phyloP scores from a whole-genome alignment of 805 yeast genomes.

The Metschnikowia lachancei region DNA sequence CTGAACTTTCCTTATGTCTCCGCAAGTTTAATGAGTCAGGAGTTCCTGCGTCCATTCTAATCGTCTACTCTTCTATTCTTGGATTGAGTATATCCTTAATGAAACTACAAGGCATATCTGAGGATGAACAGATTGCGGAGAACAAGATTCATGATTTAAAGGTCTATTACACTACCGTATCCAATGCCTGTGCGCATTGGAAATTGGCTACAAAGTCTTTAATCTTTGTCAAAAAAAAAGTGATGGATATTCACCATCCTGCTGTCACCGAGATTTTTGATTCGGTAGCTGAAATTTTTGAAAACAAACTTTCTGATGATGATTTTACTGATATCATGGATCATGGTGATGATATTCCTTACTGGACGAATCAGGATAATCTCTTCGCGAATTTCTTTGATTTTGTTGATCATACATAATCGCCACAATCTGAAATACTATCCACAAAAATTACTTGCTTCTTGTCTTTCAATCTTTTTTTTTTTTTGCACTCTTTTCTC shows the following conservation, averaged over 20 bases:
- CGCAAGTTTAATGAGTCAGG: conserved; percentile 12
- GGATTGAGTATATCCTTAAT: conserved; percentile 17
- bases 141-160: conserved; percentile 11
- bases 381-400: conserved; percentile 19
- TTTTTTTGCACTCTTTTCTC: not conserved
- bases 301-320: conserved; percentile 7
- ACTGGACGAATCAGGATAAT: conserved; percentile 16
- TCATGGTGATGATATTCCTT: conserved; percentile 8
- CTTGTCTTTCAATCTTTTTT: not conserved
- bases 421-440: not conserved
- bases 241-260: conserved; percentile 9
- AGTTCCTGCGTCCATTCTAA: conserved; percentile 14
- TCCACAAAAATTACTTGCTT: not conserved
- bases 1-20: conserved; percentile 16
- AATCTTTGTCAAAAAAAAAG: conserved; percentile 14
- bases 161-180: conserved; percentile 13
- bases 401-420: conserved; percentile 10
- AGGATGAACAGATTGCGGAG: not conserved
- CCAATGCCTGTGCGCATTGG: conserved; percentile 17
- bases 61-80: conserved; percentile 17
- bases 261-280: conserved; percentile 12
- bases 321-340: conserved; percentile 12
- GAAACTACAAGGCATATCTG: conserved; percentile 7
- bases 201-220: conserved; percentile 19
- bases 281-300: conserved; percentile 2